Percentiles rank a stretch among this genome's conserved stretches.
phyloP scores from a whole-genome alignment of 2,329 filamentous ascomycete genomes.

The Amylocarpus encephaloides region DNA sequence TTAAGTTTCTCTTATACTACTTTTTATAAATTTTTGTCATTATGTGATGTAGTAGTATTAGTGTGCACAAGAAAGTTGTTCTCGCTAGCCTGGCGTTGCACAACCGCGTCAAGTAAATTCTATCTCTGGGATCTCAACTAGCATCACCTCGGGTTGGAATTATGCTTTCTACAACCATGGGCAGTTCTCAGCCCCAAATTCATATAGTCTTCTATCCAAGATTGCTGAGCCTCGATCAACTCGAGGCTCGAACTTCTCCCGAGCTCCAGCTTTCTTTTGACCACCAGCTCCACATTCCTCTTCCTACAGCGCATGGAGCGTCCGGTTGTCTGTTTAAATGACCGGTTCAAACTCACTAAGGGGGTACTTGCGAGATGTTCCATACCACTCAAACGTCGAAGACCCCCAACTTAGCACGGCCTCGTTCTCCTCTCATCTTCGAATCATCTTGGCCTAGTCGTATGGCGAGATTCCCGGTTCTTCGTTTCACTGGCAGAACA shows the following conservation, averaged over 20 bases:
- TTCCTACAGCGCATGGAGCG: neutral
- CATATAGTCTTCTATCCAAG: neutral
- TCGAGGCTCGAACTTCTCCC: neutral
- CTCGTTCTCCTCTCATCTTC: neutral
- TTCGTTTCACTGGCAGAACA: conserved; percentile 2
- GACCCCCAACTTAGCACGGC: neutral
- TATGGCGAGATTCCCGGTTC: conserved; percentile 1
- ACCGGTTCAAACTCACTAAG: neutral
- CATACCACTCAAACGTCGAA: neutral
- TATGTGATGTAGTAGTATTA: too few species aligned
- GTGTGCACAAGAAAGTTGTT: too few species aligned
- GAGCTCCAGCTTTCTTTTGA: neutral
- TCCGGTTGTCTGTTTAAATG: neutral
- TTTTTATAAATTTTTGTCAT: too few species aligned
- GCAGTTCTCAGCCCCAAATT: neutral
- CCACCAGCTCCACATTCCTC: neutral
- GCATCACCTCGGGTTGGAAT: too few species aligned
- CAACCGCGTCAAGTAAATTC: too few species aligned
- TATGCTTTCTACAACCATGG: neutral
- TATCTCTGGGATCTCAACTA: too few species aligned
- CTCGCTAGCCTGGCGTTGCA: too few species aligned
- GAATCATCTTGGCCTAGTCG: neutral
- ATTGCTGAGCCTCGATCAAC: neutral
- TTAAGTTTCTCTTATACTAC: too few species aligned
- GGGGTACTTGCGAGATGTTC: neutral